Evolutionary conservation across 2,329 filamentous ascomycete genomes (phyloP), one percentile per base, ranked within the genome.

Genomic region (Cladosporium sphaerospermum): DNA sequence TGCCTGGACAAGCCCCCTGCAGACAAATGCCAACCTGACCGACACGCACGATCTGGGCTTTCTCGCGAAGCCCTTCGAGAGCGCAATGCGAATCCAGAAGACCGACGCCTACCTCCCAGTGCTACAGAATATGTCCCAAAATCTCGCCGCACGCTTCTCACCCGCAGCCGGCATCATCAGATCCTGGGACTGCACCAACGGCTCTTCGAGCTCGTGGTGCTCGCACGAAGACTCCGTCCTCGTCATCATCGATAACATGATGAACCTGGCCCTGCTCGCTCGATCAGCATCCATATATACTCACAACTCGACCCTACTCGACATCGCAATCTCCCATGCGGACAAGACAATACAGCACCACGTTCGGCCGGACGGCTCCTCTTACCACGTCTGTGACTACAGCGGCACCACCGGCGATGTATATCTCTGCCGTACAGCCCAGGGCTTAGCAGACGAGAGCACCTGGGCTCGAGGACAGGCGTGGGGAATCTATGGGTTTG

Each of bases 201-300:
- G 39, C 14, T 53, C 45, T 9, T 43, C 36, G 37, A 37, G n/a
- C 14, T 52, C 46, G 13, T 18, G 45, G 9, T 56, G 51, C 37
- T 46, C 57, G 3, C 56, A 59, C 44, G 31, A 52, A 6, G 57
- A 57, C 34, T 59, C 56, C 3, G 48, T 56, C 11, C 49, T 59
- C 2, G 55, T 59, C 9, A 59, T 57, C 9, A 56, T 59, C 49
- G 57, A 59, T 51, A 59, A 56, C 18, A 59, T 56, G 53, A 59
- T 59, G 57, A 59, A 59, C 14, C 57, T 57, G 32, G 50, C 57
- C 9, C 42, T 59, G 19, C 45, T 59, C 4, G 51, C 51, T 11
- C 57, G 53, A 9, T 54, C 53, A 11, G 55, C 55, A 13, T 40
- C 41, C 3, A 43, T 9, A 5, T 59, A 59, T 31, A 55, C 57